phyloP scores from a whole-genome alignment of 495 filamentous ascomycete species.

The Talaromyces stipitatus region DNA sequence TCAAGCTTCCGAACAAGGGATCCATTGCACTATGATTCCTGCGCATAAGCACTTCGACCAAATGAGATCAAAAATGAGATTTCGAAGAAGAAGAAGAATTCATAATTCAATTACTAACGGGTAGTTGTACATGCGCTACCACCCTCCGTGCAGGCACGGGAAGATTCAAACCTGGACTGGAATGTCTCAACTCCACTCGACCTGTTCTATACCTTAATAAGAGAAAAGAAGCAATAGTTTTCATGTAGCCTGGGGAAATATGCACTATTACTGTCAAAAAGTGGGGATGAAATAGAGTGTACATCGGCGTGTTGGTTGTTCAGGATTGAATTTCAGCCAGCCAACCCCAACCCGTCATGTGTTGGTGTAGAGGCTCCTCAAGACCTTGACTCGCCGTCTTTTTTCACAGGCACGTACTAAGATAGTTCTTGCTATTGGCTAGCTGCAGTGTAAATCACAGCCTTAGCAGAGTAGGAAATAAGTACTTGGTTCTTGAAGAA shows the following conservation, averaged over 20 bases:
- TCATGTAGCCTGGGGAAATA: neutral
- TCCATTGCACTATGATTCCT: no score
- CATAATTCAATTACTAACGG: no score
- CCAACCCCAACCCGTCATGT: conserved; percentile 2
- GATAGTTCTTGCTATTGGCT: neutral
- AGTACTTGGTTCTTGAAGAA: neutral
- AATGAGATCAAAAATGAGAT: neutral
- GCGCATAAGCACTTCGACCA: neutral
- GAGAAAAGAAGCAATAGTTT: neutral
- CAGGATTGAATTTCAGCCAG: conserved; percentile 3
- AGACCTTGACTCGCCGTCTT: neutral
- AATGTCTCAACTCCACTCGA: neutral
- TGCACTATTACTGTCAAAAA: neutral
- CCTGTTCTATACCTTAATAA: neutral
- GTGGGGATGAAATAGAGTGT: neutral
- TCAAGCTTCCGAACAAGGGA: neutral
- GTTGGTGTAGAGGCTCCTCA: neutral
- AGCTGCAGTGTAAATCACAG: neutral
- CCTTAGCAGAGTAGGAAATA: neutral
- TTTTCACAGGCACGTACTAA: neutral
- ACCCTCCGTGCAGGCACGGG: neutral
- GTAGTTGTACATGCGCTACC: neutral
- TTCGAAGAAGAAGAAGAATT: no score
- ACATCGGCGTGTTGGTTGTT: neutral
- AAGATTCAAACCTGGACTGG: neutral